Evolutionary conservation across 306 rosid species (phyloP).

Genomic region (Lupinus albus): DNA sequence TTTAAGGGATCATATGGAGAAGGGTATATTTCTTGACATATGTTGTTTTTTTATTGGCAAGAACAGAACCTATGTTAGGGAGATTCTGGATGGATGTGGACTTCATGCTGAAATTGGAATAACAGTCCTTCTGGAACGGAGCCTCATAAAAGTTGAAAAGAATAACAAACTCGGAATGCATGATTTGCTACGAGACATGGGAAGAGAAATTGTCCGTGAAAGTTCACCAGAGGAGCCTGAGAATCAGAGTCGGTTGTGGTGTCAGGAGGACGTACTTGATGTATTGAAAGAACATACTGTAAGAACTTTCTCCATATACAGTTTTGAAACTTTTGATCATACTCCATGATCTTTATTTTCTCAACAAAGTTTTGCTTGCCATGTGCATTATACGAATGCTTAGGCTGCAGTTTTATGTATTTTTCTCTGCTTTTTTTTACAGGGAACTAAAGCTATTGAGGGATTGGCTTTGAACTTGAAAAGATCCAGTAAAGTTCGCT

Average conservation of each 20-base stretch:
- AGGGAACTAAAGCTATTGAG: slow-evolving; percentile 37
- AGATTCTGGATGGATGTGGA: slow-evolving; percentile 44
- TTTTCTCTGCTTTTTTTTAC: background rate
- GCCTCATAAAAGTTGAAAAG: slow-evolving; percentile 36
- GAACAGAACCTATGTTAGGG: slow-evolving; percentile 15
- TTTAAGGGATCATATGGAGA: background rate
- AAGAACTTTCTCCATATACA: slow-evolving; percentile 16
- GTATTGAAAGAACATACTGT: slow-evolving; percentile 23
- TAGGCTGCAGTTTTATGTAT: too few relatives aligned
- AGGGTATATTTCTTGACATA: slow-evolving; percentile 49
- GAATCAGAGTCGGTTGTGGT: slow-evolving; percentile 38
- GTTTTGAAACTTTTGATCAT: background rate
- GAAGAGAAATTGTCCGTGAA: slow-evolving; percentile 42
- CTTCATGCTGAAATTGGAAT: slow-evolving; percentile 43
- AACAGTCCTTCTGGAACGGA: slow-evolving; percentile 32
- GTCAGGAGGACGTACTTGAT: slow-evolving; percentile 10
- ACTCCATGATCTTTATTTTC: too few relatives aligned
- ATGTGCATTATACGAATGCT: too few relatives aligned
- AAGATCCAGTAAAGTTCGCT: background rate
- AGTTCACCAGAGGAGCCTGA: slow-evolving; percentile 13
- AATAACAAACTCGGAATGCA: slow-evolving; percentile 38
- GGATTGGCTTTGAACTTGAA: slow-evolving; percentile 32
- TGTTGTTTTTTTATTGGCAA: slow-evolving; percentile 49
- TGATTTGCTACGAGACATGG: slow-evolving; percentile 48
- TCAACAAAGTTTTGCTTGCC: too few relatives aligned